Base-by-base conservation (phyloP, 768 basidiomycete genomes). In the Naganishia vaughanmartiniae region DNA sequence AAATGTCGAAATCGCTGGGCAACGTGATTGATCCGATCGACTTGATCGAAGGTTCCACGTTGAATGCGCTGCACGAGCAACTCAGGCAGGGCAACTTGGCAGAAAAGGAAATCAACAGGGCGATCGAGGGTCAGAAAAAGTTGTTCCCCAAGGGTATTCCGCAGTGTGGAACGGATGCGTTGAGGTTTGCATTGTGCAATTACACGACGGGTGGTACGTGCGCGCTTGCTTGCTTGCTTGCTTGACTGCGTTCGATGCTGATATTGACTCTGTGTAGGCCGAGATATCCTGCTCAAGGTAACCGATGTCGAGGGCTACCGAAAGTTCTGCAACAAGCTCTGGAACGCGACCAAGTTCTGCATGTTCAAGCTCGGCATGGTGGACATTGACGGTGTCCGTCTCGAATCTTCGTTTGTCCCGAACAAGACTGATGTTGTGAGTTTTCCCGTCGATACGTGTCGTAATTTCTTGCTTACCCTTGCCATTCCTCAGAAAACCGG, bases 311-410 rank as follows among this genome's bases (percentile, higher is more conserved):
- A 98, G 82, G 96, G 94, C 1, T 98, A 98, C 82, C 89, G 96
- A 82, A 98, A 98, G 83, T 99, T 99, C 85, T 98, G 96, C 84
- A 99, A 99, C 84, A 98, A 98, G 84, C 88, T 98, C 33, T 98
- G 95, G 86, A 99, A 99, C 78, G 96, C 96, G 0, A 98, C 93
- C 57, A 94, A 94, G 82, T 98, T 99, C 76, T 95, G 94, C 24
- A 93, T 98, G 90, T 87, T 97, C 81, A 95, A 95, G 83, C 84
- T 99, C 39, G 93, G 93, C 68, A 87, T 79, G 42, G 77, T 81
- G 66, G 76, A 79, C 55, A 72, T 81, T 24, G 78, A 79, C 17
- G 80, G 80, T 68, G 72, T 71, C n/a, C 66, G 78, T 36, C 76
- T 75, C 53, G 66, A 77, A 48, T 74, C 88, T 48, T 81, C 84